Conservation (phyloP, 2,329 filamentous ascomycete species). For the Fusarium concolor region DNA sequence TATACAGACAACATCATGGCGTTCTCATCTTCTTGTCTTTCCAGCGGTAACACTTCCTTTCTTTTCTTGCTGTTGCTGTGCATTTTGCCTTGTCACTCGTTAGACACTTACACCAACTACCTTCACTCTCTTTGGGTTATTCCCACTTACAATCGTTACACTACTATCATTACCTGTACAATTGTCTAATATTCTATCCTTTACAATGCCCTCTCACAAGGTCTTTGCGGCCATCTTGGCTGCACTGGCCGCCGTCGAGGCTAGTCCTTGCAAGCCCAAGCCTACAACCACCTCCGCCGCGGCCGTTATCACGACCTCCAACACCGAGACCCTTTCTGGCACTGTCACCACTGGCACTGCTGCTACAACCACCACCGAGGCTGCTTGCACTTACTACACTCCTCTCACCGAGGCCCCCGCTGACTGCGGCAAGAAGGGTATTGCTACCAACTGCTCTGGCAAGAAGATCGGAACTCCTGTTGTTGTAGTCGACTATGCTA, state of each 20-base stretch:
- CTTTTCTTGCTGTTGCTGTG: slow-evolving; percentile 30
- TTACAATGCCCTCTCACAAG: slow-evolving; percentile 34
- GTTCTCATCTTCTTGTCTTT: background rate
- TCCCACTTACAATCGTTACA: slow-evolving; percentile 27
- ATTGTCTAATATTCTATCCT: slow-evolving; percentile 11
- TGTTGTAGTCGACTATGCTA: background rate
- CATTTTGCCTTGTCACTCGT: slow-evolving; percentile 26
- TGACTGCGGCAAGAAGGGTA: slow-evolving; percentile 19
- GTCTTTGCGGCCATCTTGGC: slow-evolving; percentile 38
- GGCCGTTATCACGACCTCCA: too few species aligned
- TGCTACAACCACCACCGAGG: slow-evolving; percentile 24
- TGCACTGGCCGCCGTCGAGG: slow-evolving; percentile 30
- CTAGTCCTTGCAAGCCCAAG: slow-evolving; percentile 35
- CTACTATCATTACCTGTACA: background rate
- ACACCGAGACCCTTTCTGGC: too few species aligned
- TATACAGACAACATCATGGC: background rate
- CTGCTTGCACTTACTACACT: slow-evolving; percentile 28
- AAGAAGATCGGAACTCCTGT: slow-evolving; percentile 9
- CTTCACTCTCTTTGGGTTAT: slow-evolving; percentile 18
- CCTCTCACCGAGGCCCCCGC: slow-evolving; percentile 2
- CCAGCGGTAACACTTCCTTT: slow-evolving; percentile 31
- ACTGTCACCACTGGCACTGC: background rate
- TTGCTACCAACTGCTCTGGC: slow-evolving; percentile 1
- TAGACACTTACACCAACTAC: slow-evolving; percentile 29
- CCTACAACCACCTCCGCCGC: background rate